These are phyloP conservation scores for Senecio squalidus DNA, from an alignment of 140 eudicot species.

Conservation along the genomic window DNA sequence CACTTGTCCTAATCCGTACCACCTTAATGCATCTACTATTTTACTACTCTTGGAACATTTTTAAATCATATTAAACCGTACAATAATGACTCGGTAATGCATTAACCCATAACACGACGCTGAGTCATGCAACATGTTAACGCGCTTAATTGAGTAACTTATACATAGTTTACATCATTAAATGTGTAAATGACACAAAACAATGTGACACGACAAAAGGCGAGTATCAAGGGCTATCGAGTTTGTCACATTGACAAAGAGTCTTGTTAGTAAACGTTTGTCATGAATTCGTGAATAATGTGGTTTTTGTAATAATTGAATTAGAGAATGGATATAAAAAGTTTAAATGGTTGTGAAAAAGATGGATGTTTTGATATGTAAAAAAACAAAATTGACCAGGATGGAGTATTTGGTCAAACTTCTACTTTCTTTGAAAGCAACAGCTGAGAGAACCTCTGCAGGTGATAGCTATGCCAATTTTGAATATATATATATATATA, in stretches of 20 bases:
- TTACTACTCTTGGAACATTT: too few species aligned
- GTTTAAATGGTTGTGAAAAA: conserved; percentile 21
- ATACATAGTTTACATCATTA: too few species aligned
- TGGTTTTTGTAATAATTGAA: conserved; percentile 18
- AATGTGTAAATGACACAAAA: not conserved
- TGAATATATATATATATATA: not conserved
- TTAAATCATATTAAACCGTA: too few species aligned
- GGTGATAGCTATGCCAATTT: conserved; percentile 30
- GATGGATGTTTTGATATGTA: conserved; percentile 17
- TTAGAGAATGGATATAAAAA: conserved; percentile 10
- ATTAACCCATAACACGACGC: too few species aligned
- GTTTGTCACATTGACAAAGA: too few species aligned
- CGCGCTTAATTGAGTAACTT: too few species aligned
- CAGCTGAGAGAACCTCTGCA: conserved; percentile 49
- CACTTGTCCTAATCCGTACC: conserved; percentile 25
- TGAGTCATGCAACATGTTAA: too few species aligned
- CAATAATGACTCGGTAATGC: too few species aligned
- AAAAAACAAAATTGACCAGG: conserved; percentile 45
- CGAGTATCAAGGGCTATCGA: too few species aligned
- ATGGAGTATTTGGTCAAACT: conserved; percentile 52
- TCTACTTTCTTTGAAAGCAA: conserved; percentile 69
- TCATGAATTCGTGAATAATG: not conserved
- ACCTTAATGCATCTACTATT: not conserved
- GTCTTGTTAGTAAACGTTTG: not conserved
- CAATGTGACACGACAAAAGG: not conserved